Evolutionary conservation across 1,284 basidiomycete species (phyloP).

Genomic region (Coniferiporia sulphurascens): DNA sequence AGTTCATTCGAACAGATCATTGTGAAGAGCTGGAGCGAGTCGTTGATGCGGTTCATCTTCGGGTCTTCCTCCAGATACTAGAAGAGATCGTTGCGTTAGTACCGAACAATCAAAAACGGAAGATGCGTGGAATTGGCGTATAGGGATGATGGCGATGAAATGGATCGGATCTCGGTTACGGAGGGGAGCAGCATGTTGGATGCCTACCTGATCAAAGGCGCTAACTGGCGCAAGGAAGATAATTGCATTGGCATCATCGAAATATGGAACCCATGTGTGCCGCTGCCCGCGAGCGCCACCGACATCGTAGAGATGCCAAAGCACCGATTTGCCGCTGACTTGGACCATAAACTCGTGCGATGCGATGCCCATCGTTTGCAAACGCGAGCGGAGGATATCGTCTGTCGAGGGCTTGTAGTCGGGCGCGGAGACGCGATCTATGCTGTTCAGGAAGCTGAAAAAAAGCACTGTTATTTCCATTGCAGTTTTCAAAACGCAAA

Average conservation of each 20-base stretch:
- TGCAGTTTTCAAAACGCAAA: not conserved
- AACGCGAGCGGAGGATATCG: conserved; percentile 77
- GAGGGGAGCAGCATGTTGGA: not conserved
- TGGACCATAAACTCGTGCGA: conserved; percentile 73
- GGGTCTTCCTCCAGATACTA: conserved; percentile 82
- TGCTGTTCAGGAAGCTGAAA: conserved; percentile 66
- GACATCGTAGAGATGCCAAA: conserved; percentile 79
- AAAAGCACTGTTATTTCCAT: not conserved
- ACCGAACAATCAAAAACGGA: too few species aligned
- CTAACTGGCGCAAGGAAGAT: conserved; percentile 85
- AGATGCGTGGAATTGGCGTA: too few species aligned
- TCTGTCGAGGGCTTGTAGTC: conserved; percentile 73
- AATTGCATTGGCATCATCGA: conserved; percentile 81
- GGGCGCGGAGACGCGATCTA: conserved; percentile 57
- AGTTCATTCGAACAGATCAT: conserved; percentile 77
- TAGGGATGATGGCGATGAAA: too few species aligned
- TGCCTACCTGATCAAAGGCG: conserved; percentile 73
- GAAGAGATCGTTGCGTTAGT: not conserved
- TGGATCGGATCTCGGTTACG: not conserved
- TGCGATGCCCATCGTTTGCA: conserved; percentile 80
- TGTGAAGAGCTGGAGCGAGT: conserved; percentile 78
- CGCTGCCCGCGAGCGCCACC: conserved; percentile 80
- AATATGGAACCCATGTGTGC: conserved; percentile 77
- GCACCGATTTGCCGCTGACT: conserved; percentile 67
- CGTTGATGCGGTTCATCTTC: conserved; percentile 75